Base-by-base conservation (phyloP, 495 filamentous ascomycete genomes). In the Letharia columbiana region DNA sequence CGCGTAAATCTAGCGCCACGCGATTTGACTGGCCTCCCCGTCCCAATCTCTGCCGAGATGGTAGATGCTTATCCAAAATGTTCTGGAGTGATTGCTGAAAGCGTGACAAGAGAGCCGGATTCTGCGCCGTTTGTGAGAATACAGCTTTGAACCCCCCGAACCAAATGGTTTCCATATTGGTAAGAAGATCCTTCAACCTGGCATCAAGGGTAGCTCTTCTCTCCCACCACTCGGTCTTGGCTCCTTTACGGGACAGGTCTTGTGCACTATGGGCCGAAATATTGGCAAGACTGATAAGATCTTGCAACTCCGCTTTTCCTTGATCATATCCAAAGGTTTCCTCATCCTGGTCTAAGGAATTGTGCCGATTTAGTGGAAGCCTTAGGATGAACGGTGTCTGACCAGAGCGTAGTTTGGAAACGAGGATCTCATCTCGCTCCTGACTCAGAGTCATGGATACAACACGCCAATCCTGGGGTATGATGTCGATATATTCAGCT, bases 141-240 rank as follows among this genome's bases (percentile, higher is more conserved):
- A 98, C 86, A 31, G 92, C 91, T 40, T 86, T 84, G 78, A 98
- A 98, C 0, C 94, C 94, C 50, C 93, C 93, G 33, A 98, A 86
- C 94, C 94, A 98, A 47, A 93, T 84, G 61, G 88, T 86, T 71
- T 98, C 93, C 50, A 98, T 91, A 65, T 89, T 93, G 37, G 85
- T 78, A 35, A 98, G 81, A 4, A 98, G 81, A 59, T 89, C 89
- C 67, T 84, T 86, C 59, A 98, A 77, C 5, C 89, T 86, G 20
- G 78, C 74, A 73, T 98, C 92, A 31, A 98, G 79, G 9, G 83
- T 80, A 74, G 93, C 87, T 18, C 94, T 85, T 68, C 88, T 86
- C 18, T 83, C 84, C 94, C 94, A 98, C 94, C 94, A 98, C 45
- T 84, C 84, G 39, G 81, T 82, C 78, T 89, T 94, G 50, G 82